Evolutionary conservation across 805 yeast genomes (phyloP), one percentile per base, ranked within the genome.

Genomic region (Saturnispora silvae): DNA sequence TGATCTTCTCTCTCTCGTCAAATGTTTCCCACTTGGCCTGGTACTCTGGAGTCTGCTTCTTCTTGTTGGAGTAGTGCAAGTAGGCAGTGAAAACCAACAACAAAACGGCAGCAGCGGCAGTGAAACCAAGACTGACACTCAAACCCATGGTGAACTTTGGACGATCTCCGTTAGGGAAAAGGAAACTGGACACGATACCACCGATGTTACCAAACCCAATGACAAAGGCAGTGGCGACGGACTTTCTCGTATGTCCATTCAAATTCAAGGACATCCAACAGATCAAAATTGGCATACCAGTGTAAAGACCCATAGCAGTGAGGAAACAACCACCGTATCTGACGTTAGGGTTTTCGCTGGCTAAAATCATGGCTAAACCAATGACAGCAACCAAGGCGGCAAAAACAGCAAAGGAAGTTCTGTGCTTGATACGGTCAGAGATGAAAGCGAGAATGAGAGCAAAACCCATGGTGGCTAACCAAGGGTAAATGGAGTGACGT

Each of bases 401-500:
- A 17, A 52, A 20, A 8, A 64, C 13, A 4, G 66, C 65, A 44
- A 59, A 63, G 34, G 67, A 65, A 22, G 70, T 55, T 59, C 85
- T 66, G 20, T 53, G 50, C 42, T 68, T 62, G 14, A 60, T 30
- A 30, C 50, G 56, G 55, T 84, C 95, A 1, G 92, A 78, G 38
- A 64, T 42, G 40, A 64, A 58, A 0, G 94, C 89, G 11, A 70
- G 45, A 4, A 70, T 49, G 58, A 77, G 75, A 27, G 78, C 70
- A 20, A 68, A 60, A 8, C 79, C 85, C 52, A 84, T 81, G 0
- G 94, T 81, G 20, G 68, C 61, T 34, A 82, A 64, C 87, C 94
- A 84, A 14, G 94, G 94, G 47, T 84, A 85, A 34, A 85, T 82
- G 0, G 94, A 80, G 60, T 77, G 78, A 40, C 78, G 70, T 57